phyloP scores from a whole-genome alignment of 2,329 filamentous ascomycete genomes.

The Monosporascus sp. region DNA sequence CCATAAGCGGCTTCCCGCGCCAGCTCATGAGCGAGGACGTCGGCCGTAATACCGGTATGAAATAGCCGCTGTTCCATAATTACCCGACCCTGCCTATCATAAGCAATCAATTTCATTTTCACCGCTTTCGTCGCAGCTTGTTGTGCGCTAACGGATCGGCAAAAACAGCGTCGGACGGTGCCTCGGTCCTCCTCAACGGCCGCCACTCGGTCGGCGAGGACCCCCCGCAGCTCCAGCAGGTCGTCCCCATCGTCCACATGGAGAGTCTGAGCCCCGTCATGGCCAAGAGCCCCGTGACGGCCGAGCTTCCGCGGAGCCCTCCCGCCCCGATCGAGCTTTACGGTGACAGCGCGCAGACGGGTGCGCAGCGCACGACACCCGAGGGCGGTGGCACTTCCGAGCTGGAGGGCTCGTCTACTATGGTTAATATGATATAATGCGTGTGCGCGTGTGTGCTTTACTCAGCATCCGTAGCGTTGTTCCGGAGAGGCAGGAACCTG shows the following conservation, averaged over 20 bases:
- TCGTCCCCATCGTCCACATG: not conserved
- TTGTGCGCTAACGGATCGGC: no score
- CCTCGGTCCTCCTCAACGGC: not conserved
- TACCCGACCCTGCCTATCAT: not conserved
- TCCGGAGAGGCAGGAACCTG: no score
- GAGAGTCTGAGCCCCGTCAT: no score
- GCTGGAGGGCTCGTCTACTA: not conserved
- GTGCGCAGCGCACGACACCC: not conserved
- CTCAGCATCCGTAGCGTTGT: no score
- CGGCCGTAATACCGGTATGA: not conserved
- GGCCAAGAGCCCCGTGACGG: not conserved
- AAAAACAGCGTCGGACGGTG: not conserved
- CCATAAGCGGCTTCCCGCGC: slow-evolving; percentile 27
- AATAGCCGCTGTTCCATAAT: not conserved
- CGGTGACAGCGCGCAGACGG: not conserved
- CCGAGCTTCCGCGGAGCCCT: not conserved
- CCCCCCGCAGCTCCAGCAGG: not conserved
- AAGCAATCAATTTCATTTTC: not conserved
- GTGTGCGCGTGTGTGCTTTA: no score
- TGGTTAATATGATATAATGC: not conserved
- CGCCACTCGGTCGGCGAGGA: not conserved
- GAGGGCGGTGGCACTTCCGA: not conserved
- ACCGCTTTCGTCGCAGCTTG: no score
- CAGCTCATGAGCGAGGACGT: slow-evolving; percentile 24
- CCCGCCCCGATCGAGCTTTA: not conserved